A percentile compares a stretch with the other conserved stretches of the same genome.
phyloP scores from a whole-genome alignment of 2,329 filamentous ascomycete genomes.

The Lachnellula subtilissima region DNA sequence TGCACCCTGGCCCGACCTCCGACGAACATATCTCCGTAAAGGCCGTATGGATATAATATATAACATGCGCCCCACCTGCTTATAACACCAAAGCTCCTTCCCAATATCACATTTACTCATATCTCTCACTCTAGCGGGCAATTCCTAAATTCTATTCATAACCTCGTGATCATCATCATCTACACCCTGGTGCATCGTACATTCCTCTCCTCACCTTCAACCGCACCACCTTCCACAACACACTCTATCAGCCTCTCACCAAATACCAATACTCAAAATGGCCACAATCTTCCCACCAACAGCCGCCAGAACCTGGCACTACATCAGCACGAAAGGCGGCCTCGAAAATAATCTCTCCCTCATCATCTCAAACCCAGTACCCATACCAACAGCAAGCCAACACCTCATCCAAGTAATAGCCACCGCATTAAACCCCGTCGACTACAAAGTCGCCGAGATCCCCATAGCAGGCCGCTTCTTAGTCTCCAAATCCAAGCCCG shows the following conservation, averaged over 20 bases:
- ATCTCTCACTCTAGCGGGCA: too few relatives aligned
- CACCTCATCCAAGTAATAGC: constrained; percentile 40
- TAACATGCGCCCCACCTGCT: too few relatives aligned
- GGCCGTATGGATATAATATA: too few relatives aligned
- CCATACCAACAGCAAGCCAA: constrained; percentile 5
- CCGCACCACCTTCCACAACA: too few relatives aligned
- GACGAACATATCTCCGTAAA: too few relatives aligned
- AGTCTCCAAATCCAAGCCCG: constrained; percentile 38
- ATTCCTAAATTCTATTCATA: too few relatives aligned
- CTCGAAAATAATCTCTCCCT: constrained; percentile 10
- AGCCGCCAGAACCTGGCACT: constrained; percentile 8
- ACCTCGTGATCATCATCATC: too few relatives aligned
- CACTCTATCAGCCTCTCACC: background rate
- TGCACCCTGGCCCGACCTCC: too few relatives aligned
- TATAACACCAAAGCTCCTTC: too few relatives aligned
- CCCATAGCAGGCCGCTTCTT: constrained; percentile 37
- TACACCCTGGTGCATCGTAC: too few relatives aligned
- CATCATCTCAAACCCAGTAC: constrained; percentile 3
- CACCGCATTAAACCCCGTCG: constrained; percentile 55
- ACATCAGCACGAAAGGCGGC: constrained; percentile 2
- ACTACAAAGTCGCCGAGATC: constrained; percentile 58
- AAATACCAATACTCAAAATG: background rate
- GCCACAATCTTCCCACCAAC: background rate
- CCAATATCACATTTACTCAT: too few relatives aligned
- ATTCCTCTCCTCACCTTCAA: too few relatives aligned